Conservation (phyloP, 192 early-diverging fungal genomes). For the Coemansia sp. region DNA sequence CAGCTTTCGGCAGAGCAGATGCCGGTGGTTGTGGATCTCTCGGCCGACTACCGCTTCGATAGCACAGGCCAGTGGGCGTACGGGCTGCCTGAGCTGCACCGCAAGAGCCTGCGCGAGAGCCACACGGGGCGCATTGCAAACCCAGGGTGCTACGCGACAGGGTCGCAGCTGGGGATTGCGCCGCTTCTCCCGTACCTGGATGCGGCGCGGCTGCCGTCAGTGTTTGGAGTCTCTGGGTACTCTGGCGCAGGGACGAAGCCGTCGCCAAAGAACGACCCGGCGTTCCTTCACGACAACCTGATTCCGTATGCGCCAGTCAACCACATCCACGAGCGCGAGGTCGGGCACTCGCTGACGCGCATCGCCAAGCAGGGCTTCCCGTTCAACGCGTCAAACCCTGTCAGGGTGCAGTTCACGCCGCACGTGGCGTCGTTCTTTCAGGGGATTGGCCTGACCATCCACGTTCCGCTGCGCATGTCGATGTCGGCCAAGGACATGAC, state of each 20-base stretch:
- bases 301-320: constrained; percentile 89
- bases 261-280: constrained; percentile 92
- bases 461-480: constrained; percentile 77
- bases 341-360: constrained; percentile 69
- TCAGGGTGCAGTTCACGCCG: constrained; percentile 77
- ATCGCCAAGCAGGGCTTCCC: constrained; percentile 4
- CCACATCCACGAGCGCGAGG: constrained; percentile 97
- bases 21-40: constrained; percentile 81
- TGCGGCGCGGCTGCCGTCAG: constrained; percentile 60
- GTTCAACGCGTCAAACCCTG: constrained; percentile 23
- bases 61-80: constrained; percentile 77
- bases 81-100: constrained; percentile 83
- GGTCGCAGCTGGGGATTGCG: constrained; percentile 85
- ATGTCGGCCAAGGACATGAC: constrained; percentile 72
- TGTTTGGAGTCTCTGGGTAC: constrained; percentile 97
- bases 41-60: constrained; percentile 91
- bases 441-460: constrained; percentile 88
- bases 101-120: constrained; percentile 54
- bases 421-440: constrained; percentile 93
- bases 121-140: constrained; percentile 80
- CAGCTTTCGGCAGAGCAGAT: constrained; percentile 53
- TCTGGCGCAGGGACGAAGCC: constrained; percentile 98
- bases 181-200: constrained; percentile 76
- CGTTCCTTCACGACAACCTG: constrained; percentile 83
- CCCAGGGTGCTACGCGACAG: constrained; percentile 99